Percentiles rank a stretch among this genome's conserved stretches.
Conservation (phyloP, 345 rosid species). For the Stellera chamaejasme region DNA sequence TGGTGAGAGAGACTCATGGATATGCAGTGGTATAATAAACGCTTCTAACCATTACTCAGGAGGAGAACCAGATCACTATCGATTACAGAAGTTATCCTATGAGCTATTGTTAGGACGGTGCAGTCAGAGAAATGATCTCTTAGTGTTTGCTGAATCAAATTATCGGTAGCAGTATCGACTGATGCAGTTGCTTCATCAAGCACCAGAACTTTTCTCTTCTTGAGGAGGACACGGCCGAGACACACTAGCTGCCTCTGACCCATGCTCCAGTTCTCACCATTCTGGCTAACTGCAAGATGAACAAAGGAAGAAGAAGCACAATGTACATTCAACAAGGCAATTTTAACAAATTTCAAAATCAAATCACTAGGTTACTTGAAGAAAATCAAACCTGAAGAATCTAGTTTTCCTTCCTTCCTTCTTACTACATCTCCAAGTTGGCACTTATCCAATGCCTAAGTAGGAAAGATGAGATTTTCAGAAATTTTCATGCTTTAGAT, state of each 20-base stretch:
- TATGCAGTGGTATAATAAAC: too few relatives aligned
- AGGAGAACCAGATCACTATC: conserved; percentile 80
- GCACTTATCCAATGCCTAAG: conserved; percentile 83
- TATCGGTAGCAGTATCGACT: conserved; percentile 77
- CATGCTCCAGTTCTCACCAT: conserved; percentile 97
- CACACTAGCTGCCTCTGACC: conserved; percentile 90
- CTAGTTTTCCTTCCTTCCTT: conserved; percentile 67
- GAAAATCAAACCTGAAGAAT: conserved; percentile 34
- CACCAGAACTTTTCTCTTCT: conserved; percentile 69
- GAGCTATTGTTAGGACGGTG: conserved; percentile 73
- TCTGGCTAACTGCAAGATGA: conserved; percentile 45
- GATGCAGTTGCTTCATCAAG: conserved; percentile 93
- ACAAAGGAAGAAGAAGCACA: not conserved
- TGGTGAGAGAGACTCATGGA: too few relatives aligned
- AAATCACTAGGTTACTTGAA: not conserved
- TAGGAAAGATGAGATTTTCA: not conserved
- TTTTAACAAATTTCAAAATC: not conserved
- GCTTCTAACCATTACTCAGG: conserved; percentile 50
- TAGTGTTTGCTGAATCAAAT: conserved; percentile 63
- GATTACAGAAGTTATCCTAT: conserved; percentile 73
- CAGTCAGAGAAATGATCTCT: conserved; percentile 53
- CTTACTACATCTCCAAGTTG: conserved; percentile 88
- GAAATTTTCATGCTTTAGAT: too few relatives aligned
- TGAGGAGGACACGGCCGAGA: conserved; percentile 72
- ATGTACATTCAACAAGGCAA: not conserved